These are phyloP conservation scores for Erythrobasidium hasegawianum DNA, from an alignment of 1,284 basidiomycete species.

Conservation along the genomic window DNA sequence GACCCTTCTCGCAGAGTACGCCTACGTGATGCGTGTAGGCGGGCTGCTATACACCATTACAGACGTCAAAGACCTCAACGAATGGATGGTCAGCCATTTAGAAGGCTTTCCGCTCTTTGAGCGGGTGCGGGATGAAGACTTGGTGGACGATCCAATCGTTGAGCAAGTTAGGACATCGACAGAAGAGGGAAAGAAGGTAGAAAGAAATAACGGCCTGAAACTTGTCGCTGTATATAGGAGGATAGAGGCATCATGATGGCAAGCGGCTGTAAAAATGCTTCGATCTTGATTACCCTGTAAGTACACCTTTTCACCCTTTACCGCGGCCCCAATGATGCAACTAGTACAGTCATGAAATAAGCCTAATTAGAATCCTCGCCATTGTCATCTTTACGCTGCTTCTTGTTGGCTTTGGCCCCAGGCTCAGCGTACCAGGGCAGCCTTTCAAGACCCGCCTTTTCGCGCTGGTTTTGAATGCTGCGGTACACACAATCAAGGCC, in stretches of 20 bases:
- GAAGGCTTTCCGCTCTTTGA: slow-evolving; percentile 82
- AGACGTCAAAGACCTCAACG: slow-evolving; percentile 87
- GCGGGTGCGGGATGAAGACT: slow-evolving; percentile 65
- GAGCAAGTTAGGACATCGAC: slow-evolving; percentile 79
- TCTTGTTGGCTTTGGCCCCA: too few species aligned
- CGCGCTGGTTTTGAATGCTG: slow-evolving; percentile 22
- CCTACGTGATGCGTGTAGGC: slow-evolving; percentile 82
- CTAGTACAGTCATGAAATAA: too few species aligned
- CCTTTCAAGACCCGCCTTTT: not conserved
- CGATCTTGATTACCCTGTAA: too few species aligned
- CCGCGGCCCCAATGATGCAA: too few species aligned
- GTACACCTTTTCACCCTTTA: too few species aligned
- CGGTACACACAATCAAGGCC: too few species aligned
- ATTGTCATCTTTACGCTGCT: too few species aligned
- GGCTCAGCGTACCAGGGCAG: slow-evolving; percentile 11
- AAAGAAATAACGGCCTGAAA: slow-evolving; percentile 83
- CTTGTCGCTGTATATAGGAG: slow-evolving; percentile 24
- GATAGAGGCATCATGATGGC: not conserved
- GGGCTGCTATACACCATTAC: slow-evolving; percentile 98
- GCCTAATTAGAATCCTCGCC: too few species aligned
- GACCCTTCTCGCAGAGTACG: slow-evolving; percentile 85
- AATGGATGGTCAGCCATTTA: slow-evolving; percentile 92
- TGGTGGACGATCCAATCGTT: slow-evolving; percentile 65
- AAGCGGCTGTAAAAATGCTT: too few species aligned
- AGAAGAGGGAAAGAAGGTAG: slow-evolving; percentile 96